These are phyloP conservation scores for Candida coquimbonensis DNA, from an alignment of 805 yeast species.

Conservation along the genomic window DNA sequence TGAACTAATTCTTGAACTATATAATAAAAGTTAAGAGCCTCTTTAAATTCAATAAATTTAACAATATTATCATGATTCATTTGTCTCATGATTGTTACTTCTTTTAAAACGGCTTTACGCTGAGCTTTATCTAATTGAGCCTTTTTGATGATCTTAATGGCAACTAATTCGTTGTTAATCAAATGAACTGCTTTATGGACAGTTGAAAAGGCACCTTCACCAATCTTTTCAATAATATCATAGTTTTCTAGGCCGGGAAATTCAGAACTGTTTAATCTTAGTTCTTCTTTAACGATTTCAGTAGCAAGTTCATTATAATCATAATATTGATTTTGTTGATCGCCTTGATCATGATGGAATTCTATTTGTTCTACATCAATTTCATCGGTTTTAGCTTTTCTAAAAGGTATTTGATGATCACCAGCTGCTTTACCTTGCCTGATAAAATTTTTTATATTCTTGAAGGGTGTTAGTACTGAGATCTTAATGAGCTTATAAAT, in stretches of 20 bases:
- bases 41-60: conserved; percentile 49
- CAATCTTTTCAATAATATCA: conserved; percentile 37
- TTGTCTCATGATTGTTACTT: conserved; percentile 38
- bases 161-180: conserved; percentile 40
- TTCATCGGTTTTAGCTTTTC: too few relatives aligned
- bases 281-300: conserved; percentile 22
- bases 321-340: conserved; percentile 7
- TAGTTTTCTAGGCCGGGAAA: conserved; percentile 26
- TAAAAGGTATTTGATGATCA: background rate
- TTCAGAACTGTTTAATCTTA: conserved; percentile 13
- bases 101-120: conserved; percentile 38
- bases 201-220: conserved; percentile 87
- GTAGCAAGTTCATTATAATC: conserved; percentile 22
- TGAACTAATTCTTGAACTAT: conserved; percentile 60
- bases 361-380: too few relatives aligned
- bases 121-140: conserved; percentile 22
- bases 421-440: conserved; percentile 37
- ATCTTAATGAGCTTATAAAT: background rate
- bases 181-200: conserved; percentile 68
- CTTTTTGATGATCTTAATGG: conserved; percentile 72
- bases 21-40: conserved; percentile 53
- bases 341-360: background rate
- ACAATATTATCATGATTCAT: conserved; percentile 55
- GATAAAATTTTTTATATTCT: conserved; percentile 37
- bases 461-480: conserved; percentile 1